Percentiles rank a stretch among this genome's conserved stretches.
phyloP scores from a whole-genome alignment of 2,329 filamentous ascomycete species.

The Orbilia quercus region DNA sequence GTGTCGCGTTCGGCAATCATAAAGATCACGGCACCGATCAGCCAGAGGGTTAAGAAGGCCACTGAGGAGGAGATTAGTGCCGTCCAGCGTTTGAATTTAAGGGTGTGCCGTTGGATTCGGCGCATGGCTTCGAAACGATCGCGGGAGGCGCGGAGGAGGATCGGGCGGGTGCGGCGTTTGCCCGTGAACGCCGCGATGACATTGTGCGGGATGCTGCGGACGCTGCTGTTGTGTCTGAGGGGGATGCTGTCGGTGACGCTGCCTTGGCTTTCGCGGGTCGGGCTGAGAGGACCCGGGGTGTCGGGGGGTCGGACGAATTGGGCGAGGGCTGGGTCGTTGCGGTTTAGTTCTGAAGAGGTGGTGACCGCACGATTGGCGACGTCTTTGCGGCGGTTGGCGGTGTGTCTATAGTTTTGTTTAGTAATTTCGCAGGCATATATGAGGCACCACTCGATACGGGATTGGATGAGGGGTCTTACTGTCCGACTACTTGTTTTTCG shows the following conservation, averaged over 20 bases:
- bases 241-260: constrained; percentile 23
- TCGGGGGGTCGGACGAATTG: constrained; percentile 10
- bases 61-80: constrained; percentile 75
- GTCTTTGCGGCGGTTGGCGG: constrained; percentile 33
- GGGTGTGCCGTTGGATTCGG: constrained; percentile 75
- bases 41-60: constrained; percentile 81
- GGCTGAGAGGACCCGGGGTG: constrained; percentile 7
- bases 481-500: constrained; percentile 54
- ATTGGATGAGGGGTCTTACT: constrained; percentile 19
- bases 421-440: no score
- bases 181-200: constrained; percentile 22
- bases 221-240: constrained; percentile 17
- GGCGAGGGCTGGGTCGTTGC: constrained; percentile 36
- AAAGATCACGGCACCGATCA: constrained; percentile 82
- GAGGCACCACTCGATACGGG: no score
- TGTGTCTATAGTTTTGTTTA: constrained; percentile 27
- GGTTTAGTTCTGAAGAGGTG: constrained; percentile 37
- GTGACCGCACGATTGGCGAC: constrained; percentile 47
- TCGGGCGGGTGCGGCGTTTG: constrained; percentile 28
- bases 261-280: constrained; percentile 1
- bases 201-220: constrained; percentile 26
- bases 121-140: constrained; percentile 79
- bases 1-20: constrained; percentile 68
- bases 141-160: constrained; percentile 50
- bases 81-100: constrained; percentile 77